phyloP scores from a whole-genome alignment of 2,329 filamentous ascomycete genomes.

The Curvularia eragrostidis region DNA sequence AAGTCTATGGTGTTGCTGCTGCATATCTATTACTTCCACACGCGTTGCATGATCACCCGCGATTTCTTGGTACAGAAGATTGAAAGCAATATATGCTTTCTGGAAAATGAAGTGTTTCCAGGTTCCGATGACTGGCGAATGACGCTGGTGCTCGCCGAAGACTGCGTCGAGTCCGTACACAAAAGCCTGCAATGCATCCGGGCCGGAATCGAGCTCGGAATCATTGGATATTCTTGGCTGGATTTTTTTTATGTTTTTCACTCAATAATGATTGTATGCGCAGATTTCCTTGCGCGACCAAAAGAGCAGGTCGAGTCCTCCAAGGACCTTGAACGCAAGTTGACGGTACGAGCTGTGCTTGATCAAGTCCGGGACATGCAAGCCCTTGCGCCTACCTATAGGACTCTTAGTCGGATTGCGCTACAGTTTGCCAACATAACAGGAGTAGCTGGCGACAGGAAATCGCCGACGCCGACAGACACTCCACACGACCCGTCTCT shows the following conservation, averaged over 20 bases:
- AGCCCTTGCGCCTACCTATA: constrained; percentile 30
- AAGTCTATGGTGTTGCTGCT: constrained; percentile 27
- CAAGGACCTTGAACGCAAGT: constrained; percentile 32
- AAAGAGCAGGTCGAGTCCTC: constrained; percentile 24
- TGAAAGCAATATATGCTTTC: constrained; percentile 25
- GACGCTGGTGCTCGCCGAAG: constrained; percentile 29
- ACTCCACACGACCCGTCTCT: constrained; percentile 3
- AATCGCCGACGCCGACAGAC: not conserved
- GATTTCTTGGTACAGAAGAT: constrained; percentile 36
- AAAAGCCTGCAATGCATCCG: constrained; percentile 32
- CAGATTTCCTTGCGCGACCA: constrained; percentile 37
- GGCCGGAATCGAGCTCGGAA: constrained; percentile 20
- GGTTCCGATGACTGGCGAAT: constrained; percentile 23
- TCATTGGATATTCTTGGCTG: constrained; percentile 31
- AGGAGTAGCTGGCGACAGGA: constrained; percentile 24
- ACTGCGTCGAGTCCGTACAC: constrained; percentile 37
- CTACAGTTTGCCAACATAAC: constrained; percentile 36
- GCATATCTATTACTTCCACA: constrained; percentile 34
- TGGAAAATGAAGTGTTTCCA: constrained; percentile 19
- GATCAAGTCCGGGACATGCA: constrained; percentile 24
- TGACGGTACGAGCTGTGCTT: constrained; percentile 29
- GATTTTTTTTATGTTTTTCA: constrained; percentile 39
- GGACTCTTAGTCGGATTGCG: constrained; percentile 29
- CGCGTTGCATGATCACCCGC: constrained; percentile 34
- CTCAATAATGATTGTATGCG: constrained; percentile 34